Percentiles rank a stretch among this genome's conserved stretches.
Conservation (phyloP, 2,329 filamentous ascomycete genomes). For the Seiridium cupressi region DNA sequence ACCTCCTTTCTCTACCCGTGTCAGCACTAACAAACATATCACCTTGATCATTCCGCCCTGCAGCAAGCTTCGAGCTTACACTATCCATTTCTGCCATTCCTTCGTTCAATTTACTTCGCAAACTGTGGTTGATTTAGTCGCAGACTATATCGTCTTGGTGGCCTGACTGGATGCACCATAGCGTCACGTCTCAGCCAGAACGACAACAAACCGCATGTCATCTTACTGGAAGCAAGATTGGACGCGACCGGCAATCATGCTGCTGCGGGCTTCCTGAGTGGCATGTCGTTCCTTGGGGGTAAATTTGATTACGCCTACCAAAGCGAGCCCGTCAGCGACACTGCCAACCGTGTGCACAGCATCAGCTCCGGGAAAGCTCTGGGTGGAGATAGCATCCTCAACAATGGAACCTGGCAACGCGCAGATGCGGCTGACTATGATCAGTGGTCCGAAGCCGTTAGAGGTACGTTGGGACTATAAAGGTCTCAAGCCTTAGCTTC, state of each 20-base stretch:
- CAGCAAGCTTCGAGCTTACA: too few relatives aligned
- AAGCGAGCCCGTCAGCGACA: slow-evolving; percentile 16
- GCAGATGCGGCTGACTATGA: slow-evolving; percentile 17
- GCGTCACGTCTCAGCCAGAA: slow-evolving; percentile 22
- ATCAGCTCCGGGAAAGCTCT: slow-evolving; percentile 21
- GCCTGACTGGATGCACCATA: slow-evolving; percentile 20
- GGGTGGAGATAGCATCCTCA: slow-evolving; percentile 22
- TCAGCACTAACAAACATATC: too few relatives aligned
- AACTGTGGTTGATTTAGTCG: neutral
- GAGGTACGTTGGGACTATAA: slow-evolving; percentile 40
- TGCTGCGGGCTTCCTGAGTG: slow-evolving; percentile 16
- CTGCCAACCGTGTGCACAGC: slow-evolving; percentile 14
- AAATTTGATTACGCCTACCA: slow-evolving; percentile 21
- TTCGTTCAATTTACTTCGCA: neutral
- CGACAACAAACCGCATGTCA: slow-evolving; percentile 15
- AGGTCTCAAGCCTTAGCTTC: slow-evolving; percentile 43
- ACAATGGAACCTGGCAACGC: slow-evolving; percentile 24
- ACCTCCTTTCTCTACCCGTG: too few relatives aligned
- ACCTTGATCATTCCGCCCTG: too few relatives aligned
- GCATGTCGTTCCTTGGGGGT: slow-evolving; percentile 17
- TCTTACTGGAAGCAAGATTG: slow-evolving; percentile 22
- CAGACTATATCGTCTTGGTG: slow-evolving; percentile 25
- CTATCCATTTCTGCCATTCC: neutral
- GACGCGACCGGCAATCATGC: slow-evolving; percentile 18
- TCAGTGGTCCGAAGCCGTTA: slow-evolving; percentile 15